Base-by-base conservation (phyloP, 768 basidiomycete genomes). In the Gymnopilus dilepis region DNA sequence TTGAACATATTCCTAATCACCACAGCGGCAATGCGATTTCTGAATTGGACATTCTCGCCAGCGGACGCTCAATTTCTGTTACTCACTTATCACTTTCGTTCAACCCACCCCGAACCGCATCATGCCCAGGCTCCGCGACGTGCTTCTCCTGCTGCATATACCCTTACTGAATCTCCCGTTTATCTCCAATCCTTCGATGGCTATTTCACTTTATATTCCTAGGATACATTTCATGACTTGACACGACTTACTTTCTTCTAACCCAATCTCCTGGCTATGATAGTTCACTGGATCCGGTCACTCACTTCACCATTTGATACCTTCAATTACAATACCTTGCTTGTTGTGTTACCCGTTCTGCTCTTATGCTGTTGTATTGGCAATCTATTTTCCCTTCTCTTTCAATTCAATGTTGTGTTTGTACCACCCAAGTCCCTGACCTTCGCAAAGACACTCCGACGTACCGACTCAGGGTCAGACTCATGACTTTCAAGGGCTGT, bases 291-390 rank as follows among this genome's bases (percentile, higher is more conserved):
- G 56, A 57, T 42, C 31, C 26, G 42, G 17, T 30, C 56, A 31
- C 31, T 30, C 56, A 57, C n/a, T 57, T 47, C 31, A 45, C 26
- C 34, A 54, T n/a, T 56, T 45, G 53, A 57, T 57, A 57, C 56
- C 56, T 57, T 43, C 24, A 28, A 47, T 13, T 57, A 30, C 33
- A 40, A 54, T 54, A 54, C 52, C 37, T 45, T 41, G 26, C 12
- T 9, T 33, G 17, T 37, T 57, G 28, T 57, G 28, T 57, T 57
- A 45, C 28, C 40, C 15, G 1, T 43, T 45, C 33, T 22, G 22
- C n/a, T 22, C 5, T 54, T 21, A 40, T 54, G 15, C 22, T 54
- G 52, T 54, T 54, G 34, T 54, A 40, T 22, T 54, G 34, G 15
- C 22, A 54, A 38, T 40, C n/a, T 50, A 8, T 50, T n/a, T 31